Evolutionary conservation across 257 asterid genomes (phyloP), one percentile per base, ranked within the genome.

Genomic region (Solanum lycopersicoides): DNA sequence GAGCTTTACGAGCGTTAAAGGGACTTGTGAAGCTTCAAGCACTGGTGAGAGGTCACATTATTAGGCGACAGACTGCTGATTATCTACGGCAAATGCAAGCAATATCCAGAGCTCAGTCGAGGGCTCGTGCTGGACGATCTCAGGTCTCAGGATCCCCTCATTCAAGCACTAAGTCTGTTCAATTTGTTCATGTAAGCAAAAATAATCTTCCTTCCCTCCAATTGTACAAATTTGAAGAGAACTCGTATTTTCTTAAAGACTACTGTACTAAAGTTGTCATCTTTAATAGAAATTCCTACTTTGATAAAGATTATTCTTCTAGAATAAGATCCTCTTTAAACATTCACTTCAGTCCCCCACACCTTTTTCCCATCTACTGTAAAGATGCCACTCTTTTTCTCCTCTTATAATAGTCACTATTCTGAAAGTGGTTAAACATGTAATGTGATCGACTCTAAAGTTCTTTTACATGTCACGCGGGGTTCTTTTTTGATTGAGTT

Each of bases 21-120:
- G 97, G 94, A 5, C 88, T 97, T 30, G 99, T 97, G 41, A 95
- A 92, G 92, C 97, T 97, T 87, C 99, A 97, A 90, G 99, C 99
- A 3, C 91, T 94, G 20, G 96, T 94, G 30, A 90, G 98, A 89
- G 99, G 99, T 12, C 94, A 93, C 77, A 93, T 94, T 8, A 91
- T 92, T 90, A 92, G 99, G 93, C 94, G 89, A 93, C 93, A 89
- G 66, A 93, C 95, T 5, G 95, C 98, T 7, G 92, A 91, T 35
- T 73, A 88, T 34, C 86, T 97, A 42, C 89, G 92, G 44, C 93
- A 93, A 20, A 41, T 93, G 86, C 96, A 94, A 85, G 97, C 94
- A 2, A 91, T 95, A 25, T 89, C 88, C 18, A 91, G 97, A 41
- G 96, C 95, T 7, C 99, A 93, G 88, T 92, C 92, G 0, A 88